Percentiles rank a stretch among this genome's conserved stretches.
phyloP scores from a whole-genome alignment of 2,329 filamentous ascomycete species.

The Talaromyces sp. region DNA sequence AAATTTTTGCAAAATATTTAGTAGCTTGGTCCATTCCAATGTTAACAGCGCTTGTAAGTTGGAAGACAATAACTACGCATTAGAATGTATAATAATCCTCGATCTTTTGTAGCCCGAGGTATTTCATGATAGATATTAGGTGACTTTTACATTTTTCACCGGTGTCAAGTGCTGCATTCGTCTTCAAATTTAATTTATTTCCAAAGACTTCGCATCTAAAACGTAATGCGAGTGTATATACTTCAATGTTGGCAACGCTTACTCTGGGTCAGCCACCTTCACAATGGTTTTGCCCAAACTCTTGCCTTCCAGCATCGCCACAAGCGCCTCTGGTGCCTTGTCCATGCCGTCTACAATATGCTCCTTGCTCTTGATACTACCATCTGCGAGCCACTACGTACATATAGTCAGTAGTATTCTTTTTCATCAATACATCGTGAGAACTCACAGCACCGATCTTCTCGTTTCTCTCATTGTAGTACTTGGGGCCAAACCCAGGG shows the following conservation, averaged over 20 bases:
- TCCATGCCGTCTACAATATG: conserved; percentile 72
- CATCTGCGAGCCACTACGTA: conserved; percentile 64
- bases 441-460: conserved; percentile 1
- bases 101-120: no score
- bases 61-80: no score
- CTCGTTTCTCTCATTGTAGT: conserved; percentile 34
- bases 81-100: no score
- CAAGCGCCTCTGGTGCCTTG: conserved; percentile 65
- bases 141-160: no score
- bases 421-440: not conserved
- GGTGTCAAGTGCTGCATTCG: not conserved
- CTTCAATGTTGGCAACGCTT: not conserved
- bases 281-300: conserved; percentile 85
- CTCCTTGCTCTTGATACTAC: conserved; percentile 66
- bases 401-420: not conserved
- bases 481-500: conserved; percentile 60
- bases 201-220: not conserved
- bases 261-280: conserved; percentile 39
- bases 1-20: not conserved
- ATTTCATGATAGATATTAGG: no score
- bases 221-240: not conserved
- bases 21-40: not conserved
- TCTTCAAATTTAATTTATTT: not conserved
- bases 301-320: conserved; percentile 70
- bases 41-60: not conserved